Percentiles rank a stretch among this genome's conserved stretches.
Evolutionary conservation across 495 filamentous ascomycete genomes (phyloP).

Genomic region (Aspergillus leporis): DNA sequence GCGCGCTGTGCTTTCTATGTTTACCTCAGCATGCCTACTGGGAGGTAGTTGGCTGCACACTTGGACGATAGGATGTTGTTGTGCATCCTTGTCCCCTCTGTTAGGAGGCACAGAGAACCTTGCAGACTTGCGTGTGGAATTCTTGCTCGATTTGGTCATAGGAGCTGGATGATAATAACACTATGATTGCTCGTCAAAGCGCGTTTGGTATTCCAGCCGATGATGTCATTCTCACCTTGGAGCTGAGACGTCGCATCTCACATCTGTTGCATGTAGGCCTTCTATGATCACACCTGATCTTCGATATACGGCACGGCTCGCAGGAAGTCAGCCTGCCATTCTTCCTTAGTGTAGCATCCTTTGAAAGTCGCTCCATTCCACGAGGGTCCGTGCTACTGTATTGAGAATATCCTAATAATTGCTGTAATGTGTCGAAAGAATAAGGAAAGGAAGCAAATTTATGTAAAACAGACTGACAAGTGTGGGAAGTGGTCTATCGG

Average conservation of each 20-base stretch:
- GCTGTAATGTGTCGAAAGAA: neutral
- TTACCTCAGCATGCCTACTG: neutral
- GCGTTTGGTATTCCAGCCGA: neutral
- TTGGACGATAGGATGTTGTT: neutral
- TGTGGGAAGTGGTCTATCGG: neutral
- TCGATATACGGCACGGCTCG: constrained; percentile 2
- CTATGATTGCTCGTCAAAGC: neutral
- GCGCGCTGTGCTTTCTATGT: neutral
- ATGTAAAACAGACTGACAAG: neutral
- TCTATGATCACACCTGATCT: constrained; percentile 2
- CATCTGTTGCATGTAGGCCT: constrained; percentile 1
- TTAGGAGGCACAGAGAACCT: too few relatives aligned
- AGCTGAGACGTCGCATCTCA: neutral
- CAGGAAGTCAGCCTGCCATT: neutral
- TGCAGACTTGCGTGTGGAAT: neutral
- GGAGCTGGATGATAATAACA: constrained; percentile 31
- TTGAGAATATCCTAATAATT: neutral
- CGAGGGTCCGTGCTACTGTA: neutral
- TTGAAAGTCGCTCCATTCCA: neutral
- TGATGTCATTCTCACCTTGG: neutral
- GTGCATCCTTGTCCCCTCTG: neutral
- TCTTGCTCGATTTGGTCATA: constrained; percentile 18
- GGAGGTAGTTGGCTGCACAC: neutral
- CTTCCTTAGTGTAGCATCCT: neutral
- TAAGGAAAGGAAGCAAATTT: neutral